Conservation (phyloP, 768 basidiomycete genomes). For the Rossbeevera mucosa region DNA sequence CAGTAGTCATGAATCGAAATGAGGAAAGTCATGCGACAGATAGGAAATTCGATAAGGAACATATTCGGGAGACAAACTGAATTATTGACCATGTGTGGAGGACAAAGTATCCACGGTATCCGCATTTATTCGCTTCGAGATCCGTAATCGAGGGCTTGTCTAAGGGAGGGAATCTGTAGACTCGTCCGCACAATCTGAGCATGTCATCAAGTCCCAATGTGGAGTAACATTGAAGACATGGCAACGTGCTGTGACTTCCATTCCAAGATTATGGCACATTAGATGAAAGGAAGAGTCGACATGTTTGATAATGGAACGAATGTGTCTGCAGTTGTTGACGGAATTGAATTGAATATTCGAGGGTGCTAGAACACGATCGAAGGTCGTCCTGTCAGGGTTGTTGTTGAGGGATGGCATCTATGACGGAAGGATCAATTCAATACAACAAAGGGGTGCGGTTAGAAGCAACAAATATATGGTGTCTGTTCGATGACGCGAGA, state of each 20-base stretch:
- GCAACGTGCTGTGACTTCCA: background rate
- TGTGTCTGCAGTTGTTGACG: background rate
- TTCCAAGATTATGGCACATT: background rate
- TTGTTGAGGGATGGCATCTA: background rate
- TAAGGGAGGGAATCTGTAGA: background rate
- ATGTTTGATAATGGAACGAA: background rate
- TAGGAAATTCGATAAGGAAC: background rate
- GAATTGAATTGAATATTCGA: background rate
- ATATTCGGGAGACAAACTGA: background rate
- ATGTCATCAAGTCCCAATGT: background rate
- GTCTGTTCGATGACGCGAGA: background rate
- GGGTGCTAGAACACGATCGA: background rate
- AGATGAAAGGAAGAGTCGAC: background rate
- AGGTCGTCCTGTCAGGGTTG: conserved; percentile 6
- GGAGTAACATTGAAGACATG: background rate
- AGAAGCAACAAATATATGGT: background rate
- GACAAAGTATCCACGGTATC: background rate
- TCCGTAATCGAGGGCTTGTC: background rate
- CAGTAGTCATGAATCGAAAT: background rate
- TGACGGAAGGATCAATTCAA: background rate
- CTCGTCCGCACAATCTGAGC: conserved; percentile 10
- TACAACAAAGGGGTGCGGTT: background rate
- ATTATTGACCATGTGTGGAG: background rate
- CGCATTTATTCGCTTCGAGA: background rate
- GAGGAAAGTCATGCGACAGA: background rate